Conservation (phyloP, 495 filamentous ascomycete genomes). For the Aspergillus nanangensis region DNA sequence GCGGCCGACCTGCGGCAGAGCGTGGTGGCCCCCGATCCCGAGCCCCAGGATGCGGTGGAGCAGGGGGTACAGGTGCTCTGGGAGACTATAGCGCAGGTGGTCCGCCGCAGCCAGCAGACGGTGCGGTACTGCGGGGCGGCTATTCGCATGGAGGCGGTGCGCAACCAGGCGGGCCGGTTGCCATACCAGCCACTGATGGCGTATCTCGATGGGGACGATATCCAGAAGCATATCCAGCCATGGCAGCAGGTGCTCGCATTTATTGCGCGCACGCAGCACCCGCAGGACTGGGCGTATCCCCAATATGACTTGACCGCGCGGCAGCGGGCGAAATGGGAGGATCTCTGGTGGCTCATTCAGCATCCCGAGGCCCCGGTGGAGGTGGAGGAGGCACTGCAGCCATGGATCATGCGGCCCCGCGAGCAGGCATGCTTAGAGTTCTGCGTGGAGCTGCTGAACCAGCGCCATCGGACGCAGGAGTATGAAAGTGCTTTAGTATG, state of each 20-base stretch:
- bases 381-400: not conserved
- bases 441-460: constrained; percentile 14
- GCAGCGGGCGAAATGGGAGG: not conserved
- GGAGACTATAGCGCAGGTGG: not conserved
- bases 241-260: not conserved
- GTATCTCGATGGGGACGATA: not conserved
- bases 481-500: constrained; percentile 11
- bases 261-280: not conserved
- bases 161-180: not conserved
- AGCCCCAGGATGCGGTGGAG: not conserved
- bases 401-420: not conserved
- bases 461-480: not conserved
- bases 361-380: not conserved
- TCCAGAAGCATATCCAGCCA: not conserved
- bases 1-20: not conserved
- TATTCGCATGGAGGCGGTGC: not conserved
- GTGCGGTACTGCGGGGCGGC: not conserved
- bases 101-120: not conserved
- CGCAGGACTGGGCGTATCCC: not conserved
- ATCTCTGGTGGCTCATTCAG: not conserved
- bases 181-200: not conserved
- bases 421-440: constrained; percentile 6
- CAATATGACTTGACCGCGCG: not conserved
- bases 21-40: not conserved
- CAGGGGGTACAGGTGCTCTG: not conserved